These are phyloP conservation scores for Sophora flavescens DNA, from an alignment of 306 rosid genomes.

Conservation along the genomic window DNA sequence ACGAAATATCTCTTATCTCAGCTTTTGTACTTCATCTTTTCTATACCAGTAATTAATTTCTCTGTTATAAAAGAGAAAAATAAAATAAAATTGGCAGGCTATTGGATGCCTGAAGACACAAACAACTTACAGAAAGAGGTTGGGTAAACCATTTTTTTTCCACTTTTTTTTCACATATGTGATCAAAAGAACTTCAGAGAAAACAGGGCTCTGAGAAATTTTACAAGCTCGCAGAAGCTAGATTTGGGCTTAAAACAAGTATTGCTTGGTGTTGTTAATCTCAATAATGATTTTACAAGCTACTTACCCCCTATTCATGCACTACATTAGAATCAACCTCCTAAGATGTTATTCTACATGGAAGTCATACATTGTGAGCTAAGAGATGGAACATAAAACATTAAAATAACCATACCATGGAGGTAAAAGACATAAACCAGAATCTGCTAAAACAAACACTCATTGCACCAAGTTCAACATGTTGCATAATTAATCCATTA, in stretches of 20 bases:
- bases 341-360: background rate
- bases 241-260: slow-evolving; percentile 10
- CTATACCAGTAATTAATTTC: background rate
- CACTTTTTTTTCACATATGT: slow-evolving; percentile 1
- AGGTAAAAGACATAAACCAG: too few relatives aligned
- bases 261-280: background rate
- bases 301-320: too few relatives aligned
- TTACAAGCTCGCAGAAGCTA: background rate
- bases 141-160: background rate
- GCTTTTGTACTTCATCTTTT: background rate
- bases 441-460: background rate
- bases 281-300: background rate
- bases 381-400: background rate
- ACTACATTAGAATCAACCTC: background rate
- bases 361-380: background rate
- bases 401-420: background rate
- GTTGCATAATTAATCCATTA: background rate
- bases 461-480: background rate
- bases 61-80: background rate
- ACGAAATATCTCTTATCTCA: background rate
- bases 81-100: background rate
- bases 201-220: slow-evolving; percentile 10
- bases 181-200: background rate
- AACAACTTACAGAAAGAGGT: slow-evolving; percentile 10
- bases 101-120: background rate